Base-by-base conservation (phyloP, 495 filamentous ascomycete genomes). In the Xylona heveae region DNA sequence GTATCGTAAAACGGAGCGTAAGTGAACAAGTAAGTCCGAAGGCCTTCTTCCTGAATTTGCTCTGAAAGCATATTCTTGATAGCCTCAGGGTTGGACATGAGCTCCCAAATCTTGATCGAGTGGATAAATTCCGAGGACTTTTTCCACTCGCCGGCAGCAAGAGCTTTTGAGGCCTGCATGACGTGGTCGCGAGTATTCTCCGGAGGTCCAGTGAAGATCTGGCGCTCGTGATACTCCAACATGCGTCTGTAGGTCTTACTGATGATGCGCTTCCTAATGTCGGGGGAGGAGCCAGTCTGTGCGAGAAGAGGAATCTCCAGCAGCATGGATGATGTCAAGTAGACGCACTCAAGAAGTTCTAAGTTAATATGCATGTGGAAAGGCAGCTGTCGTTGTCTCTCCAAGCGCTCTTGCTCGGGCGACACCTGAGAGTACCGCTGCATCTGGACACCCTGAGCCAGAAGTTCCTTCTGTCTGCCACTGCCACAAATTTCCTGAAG, bases 291-390 rank as follows among this genome's bases (percentile, higher is more conserved):
- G 27, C 90, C 90, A 29, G 81, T 85, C 51, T 95, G 90, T 18
- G 88, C 88, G 36, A 99, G 72, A 28, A 93, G 76, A 8, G 88
- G 88, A 38, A 99, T 93, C 59, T 99, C 88, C 28, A 99, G 66
- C 38, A 99, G 73, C 88, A 95, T 95, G 59, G 78, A 90, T 53
- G 82, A 94, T 35, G 88, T 94, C 28, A 99, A 73, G 55, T 99
- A 99, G 37, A 94, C 84, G 47, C 85, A 95, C 53, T 99, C 88
- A 3, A 99, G 70, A 19, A 99, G 68, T 45, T 99, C 88, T 14
- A 99, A 66, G 62, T 99, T 99, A 63, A 99, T 95, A 64, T 99
- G 88, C 80, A 94, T 92, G 59, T 99, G 88, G 69, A 99, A 99
- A 26, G 88, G 88, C 37, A 99, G 64, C 57, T 95, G 88, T 38